Base-by-base conservation (phyloP, 2,329 filamentous ascomycete species). In the Cladosporium cucumerinum region DNA sequence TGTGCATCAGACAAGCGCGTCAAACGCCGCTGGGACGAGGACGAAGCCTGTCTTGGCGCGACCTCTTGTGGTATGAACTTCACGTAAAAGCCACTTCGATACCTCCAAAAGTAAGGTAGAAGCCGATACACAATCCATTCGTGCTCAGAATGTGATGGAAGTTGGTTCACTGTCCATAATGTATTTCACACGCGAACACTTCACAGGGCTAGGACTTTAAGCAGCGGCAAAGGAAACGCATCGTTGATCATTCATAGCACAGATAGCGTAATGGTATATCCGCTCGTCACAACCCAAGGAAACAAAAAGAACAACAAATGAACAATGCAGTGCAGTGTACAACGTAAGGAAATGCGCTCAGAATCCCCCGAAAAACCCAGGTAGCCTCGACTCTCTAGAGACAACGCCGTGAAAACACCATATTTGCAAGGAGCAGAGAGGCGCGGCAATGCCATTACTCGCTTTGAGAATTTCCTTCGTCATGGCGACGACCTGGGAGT, bases 211-310 rank as follows among this genome's bases (percentile, higher is more conserved):
- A 12, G 23, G 12, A 28, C 48, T 26, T 18, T 25, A 28, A 26
- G 23, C 48, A 26, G 12, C 28, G 23, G 48, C 26, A 32, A 32
- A 32, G 23, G 25, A 58, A 58, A 58, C 60, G 60, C 60, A 54
- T 62, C 60, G 49, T 62, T 62, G 60, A 62, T 62, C 60, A 62
- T 62, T 62, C 60, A 55, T 62, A 62, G 60, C 49, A 62, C 60
- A 54, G 58, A 61, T 51, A 61, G 58, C 58, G 55, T 62, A 62
- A 55, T 61, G 60, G 60, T 62, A 62, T 62, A 62, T 62, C 60
- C 60, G 60, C 60, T 62, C 60, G 60, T 62, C 60, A 62, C 60
- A 54, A 55, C 34, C 60, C 60, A 62, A 23, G 46, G 25, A 43
- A 54, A 43, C 32, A 39, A 21, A 16, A n/a, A 43, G 18, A 39